These are phyloP conservation scores for Microstroma glucosiphilum DNA, from an alignment of 1,284 basidiomycete species.

Conservation along the genomic window DNA sequence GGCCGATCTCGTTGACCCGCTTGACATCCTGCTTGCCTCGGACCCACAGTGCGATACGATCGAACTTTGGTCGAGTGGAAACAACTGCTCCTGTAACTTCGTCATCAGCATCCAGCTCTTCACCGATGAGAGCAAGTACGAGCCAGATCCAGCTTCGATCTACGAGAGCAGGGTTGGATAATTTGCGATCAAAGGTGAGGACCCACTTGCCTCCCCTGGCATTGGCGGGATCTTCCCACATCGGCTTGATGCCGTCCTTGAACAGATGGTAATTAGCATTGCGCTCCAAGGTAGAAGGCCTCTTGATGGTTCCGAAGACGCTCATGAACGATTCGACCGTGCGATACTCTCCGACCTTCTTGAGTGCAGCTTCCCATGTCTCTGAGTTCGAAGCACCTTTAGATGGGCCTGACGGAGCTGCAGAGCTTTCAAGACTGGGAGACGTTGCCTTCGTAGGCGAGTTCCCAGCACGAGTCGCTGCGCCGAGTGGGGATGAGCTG, in stretches of 20 bases:
- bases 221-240: constrained; percentile 94
- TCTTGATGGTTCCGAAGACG: constrained; percentile 90
- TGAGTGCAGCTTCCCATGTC: constrained; percentile 35
- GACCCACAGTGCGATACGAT: constrained; percentile 84
- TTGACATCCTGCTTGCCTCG: constrained; percentile 74
- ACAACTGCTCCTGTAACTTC: constrained; percentile 77
- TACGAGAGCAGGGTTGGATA: constrained; percentile 65
- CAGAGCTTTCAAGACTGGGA: constrained; percentile 54
- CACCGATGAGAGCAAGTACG: constrained; percentile 81
- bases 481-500: neutral
- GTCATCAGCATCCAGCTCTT: constrained; percentile 78
- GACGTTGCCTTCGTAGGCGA: neutral
- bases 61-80: constrained; percentile 74
- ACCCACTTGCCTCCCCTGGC: constrained; percentile 89
- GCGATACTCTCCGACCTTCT: constrained; percentile 35
- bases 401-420: constrained; percentile 69
- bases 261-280: constrained; percentile 91
- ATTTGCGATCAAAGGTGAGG: constrained; percentile 66
- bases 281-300: constrained; percentile 75
- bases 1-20: constrained; percentile 72
- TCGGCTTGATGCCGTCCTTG: constrained; percentile 77
- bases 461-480: neutral
- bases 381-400: constrained; percentile 64
- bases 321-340: constrained; percentile 76
- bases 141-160: constrained; percentile 87